Conservation (phyloP, 495 filamentous ascomycete genomes). For the Cercophora scortea region DNA sequence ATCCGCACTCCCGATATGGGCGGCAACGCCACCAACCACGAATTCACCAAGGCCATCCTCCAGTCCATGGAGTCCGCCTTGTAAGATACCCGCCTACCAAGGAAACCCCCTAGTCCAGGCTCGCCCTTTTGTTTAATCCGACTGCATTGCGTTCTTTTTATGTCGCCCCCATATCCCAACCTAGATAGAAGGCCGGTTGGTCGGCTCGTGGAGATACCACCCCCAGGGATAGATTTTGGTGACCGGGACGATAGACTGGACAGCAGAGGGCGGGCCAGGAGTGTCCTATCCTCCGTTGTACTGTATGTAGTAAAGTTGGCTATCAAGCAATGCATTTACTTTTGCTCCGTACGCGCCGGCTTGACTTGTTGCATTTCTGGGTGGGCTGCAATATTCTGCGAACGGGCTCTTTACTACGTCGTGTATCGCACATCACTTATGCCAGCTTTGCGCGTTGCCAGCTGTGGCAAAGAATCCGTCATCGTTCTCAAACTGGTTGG, state of each 20-base stretch:
- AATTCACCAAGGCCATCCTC: conserved; percentile 90
- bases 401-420: no score
- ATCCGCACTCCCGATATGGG: conserved; percentile 91
- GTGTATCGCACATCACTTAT: no score
- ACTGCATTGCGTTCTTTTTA: neutral
- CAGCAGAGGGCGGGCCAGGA: neutral
- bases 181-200: no score
- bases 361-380: no score
- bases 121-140: conserved; percentile 1
- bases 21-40: conserved; percentile 77
- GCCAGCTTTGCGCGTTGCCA: no score
- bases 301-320: conserved; percentile 7
- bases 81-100: conserved; percentile 9
- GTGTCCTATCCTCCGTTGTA: conserved; percentile 1
- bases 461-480: no score
- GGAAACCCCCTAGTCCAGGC: neutral
- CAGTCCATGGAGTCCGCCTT: conserved; percentile 72
- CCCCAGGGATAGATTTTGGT: neutral
- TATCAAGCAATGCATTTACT: neutral
- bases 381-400: no score
- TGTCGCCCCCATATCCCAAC: no score
- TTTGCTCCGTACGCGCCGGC: neutral
- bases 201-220: neutral
- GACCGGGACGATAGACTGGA: conserved; percentile 2
- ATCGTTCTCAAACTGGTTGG: no score